phyloP scores from a whole-genome alignment of 805 yeast species.

The Priceomyces castillae region DNA sequence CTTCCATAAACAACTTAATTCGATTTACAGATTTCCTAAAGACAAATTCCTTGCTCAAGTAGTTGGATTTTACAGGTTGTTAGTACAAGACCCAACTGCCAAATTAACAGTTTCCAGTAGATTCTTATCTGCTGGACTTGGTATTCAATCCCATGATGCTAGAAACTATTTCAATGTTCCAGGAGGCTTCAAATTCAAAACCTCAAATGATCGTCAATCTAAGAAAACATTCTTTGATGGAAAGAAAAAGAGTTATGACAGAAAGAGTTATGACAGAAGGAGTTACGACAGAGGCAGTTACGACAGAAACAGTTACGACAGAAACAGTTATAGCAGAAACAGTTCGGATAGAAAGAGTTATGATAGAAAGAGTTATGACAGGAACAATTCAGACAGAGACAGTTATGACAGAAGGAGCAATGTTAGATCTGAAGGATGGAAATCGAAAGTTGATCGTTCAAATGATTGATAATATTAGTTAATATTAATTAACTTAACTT shows the following conservation, averaged over 20 bases:
- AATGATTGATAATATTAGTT: no score
- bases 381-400: slow-evolving; percentile 15
- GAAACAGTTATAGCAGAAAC: slow-evolving; percentile 4
- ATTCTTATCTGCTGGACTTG: slow-evolving; percentile 20
- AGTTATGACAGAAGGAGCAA: slow-evolving; percentile 4
- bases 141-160: slow-evolving; percentile 24
- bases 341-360: slow-evolving; percentile 2
- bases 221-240: slow-evolving; percentile 8
- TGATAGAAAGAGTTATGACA: slow-evolving; percentile 5
- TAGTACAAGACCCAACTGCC: slow-evolving; percentile 18
- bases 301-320: slow-evolving; percentile 6
- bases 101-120: slow-evolving; percentile 16
- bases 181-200: slow-evolving; percentile 20
- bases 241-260: slow-evolving; percentile 3
- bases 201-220: slow-evolving; percentile 8
- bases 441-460: not conserved
- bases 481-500: not conserved
- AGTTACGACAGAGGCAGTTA: slow-evolving; percentile 15
- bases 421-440: slow-evolving; percentile 2
- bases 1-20: slow-evolving; percentile 25
- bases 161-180: slow-evolving; percentile 23
- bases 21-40: slow-evolving; percentile 19
- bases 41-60: slow-evolving; percentile 30
- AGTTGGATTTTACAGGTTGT: slow-evolving; percentile 20
- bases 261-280: slow-evolving; percentile 9